Evolutionary conservation across 306 rosid genomes (phyloP), one percentile per base, ranked within the genome.

Genomic region (Begonia masoniana): DNA sequence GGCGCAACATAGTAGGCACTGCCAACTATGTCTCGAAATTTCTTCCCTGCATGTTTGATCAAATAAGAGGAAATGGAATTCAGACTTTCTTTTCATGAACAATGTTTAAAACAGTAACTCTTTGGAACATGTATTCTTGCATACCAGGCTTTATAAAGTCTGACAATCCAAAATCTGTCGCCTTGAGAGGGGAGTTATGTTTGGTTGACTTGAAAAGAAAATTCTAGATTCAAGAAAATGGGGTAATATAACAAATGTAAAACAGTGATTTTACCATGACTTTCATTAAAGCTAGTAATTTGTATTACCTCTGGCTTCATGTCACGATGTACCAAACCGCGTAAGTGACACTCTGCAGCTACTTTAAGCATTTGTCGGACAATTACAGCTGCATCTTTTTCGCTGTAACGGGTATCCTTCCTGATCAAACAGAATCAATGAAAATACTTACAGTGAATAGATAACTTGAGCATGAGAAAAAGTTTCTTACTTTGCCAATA

Each of bases 1-100:
- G 99, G 99, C 62, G 99, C 99, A 45, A 92, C 99, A 53, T 92
- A 92, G 67, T 92, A 92, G 55, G 99, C 99, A 65, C 99, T 92
- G 57, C 99, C 99, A 47, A 92, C 99, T 63, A 92, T 92, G 70
- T 92, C 99, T 14, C 50, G 81, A 77, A 91, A 91, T 69, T 68
- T 79, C 77, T 74, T 83, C 55, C 91, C 99, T 92, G 83, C 64
- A 73, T 45, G n/a, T 59, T 59, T 71, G 68, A 50, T 15, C 12
- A 12, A 45, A 61, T 41, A 62, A 58, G 70, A 45, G 56, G 10
- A 50, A 55, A 56, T 56, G 63, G 23, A 57, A 50, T 62, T 47
- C 21, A 50, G 31, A 50, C 70, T 57, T 21, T 21, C 24, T 21
- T 21, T 21, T 3, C 1, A 21, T 21, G 66, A 43, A 62, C 39